Evolutionary conservation across 1,284 basidiomycete genomes (phyloP), one percentile per base, ranked within the genome.

Genomic region (Leucoagaricus sp.): DNA sequence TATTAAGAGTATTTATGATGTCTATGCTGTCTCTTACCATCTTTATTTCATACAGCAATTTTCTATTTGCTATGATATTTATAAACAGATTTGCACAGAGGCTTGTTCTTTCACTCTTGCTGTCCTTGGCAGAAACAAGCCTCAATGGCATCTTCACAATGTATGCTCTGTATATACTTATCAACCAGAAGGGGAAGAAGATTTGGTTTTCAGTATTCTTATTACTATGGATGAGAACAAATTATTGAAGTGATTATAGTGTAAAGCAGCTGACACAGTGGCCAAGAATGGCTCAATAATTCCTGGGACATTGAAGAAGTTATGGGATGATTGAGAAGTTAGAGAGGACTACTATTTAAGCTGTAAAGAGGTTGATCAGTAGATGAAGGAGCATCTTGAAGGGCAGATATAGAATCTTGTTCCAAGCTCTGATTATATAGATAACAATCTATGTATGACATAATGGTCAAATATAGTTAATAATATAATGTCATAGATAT

Each of bases 401-500:
- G n/a, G n/a, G n/a, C n/a, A n/a, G n/a, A n/a, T n/a, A n/a, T n/a
- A n/a, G n/a, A n/a, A n/a, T n/a, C n/a, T n/a, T n/a, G n/a, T n/a
- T n/a, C n/a, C n/a, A n/a, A n/a, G n/a, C n/a, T n/a, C n/a, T n/a
- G n/a, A n/a, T n/a, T n/a, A n/a, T n/a, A n/a, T n/a, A n/a, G n/a
- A n/a, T n/a, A n/a, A 36, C 19, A 49, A 25, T 19, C 48, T 21
- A 1, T 49, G 48, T 49, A 19, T 33, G 64, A 0, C n/a, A n/a
- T n/a, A n/a, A n/a, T n/a, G n/a, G n/a, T n/a, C n/a, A n/a, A n/a
- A n/a, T n/a, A n/a, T n/a, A n/a, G n/a, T n/a, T n/a, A n/a, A n/a
- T n/a, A n/a, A n/a, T n/a, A n/a, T n/a, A n/a, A n/a, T n/a, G n/a
- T 56, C 59, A 5, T 58, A 58, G 23, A 68, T 69, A 63, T 70